phyloP scores from a whole-genome alignment of 169 alveolate genomes.

The Eimeria maxima region DNA sequence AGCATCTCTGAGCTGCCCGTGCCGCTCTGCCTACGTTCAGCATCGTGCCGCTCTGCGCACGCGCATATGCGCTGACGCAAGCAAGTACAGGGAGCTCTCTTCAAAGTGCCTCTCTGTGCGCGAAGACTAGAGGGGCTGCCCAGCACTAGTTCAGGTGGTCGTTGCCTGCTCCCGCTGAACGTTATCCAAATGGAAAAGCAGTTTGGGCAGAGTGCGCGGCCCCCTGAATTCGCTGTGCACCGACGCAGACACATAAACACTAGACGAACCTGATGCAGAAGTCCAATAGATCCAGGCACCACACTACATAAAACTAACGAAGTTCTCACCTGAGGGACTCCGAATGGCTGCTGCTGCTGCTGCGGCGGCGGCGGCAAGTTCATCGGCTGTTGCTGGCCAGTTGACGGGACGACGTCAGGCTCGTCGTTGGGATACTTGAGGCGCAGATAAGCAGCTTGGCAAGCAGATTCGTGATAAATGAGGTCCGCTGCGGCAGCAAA shows the following conservation, averaged over 20 bases:
- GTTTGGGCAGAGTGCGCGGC: not conserved
- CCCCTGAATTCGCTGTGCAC: conserved; percentile 52
- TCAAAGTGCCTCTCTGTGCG: not conserved
- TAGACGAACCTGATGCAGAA: not conserved
- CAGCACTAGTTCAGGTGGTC: not conserved
- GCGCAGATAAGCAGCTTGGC: conserved; percentile 59
- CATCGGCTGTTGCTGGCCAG: conserved; percentile 47
- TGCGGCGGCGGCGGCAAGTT: not conserved
- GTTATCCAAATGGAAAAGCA: not conserved
- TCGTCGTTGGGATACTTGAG: conserved; percentile 53
- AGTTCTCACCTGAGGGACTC: conserved; percentile 16
- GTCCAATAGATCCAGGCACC: not conserved
- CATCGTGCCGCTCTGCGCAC: not conserved
- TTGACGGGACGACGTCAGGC: not conserved
- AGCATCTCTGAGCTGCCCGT: not conserved
- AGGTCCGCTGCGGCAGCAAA: conserved; percentile 24
- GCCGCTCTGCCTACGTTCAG: not conserved
- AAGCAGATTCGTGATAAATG: conserved; percentile 51
- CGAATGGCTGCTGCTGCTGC: conserved; percentile 33
- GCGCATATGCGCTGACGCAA: not conserved
- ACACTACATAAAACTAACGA: not conserved
- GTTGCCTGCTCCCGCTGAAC: not conserved
- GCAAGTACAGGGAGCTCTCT: not conserved
- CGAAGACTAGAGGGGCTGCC: not conserved
- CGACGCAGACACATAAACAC: not conserved